Percentiles rank a stretch among this genome's conserved stretches.
These are phyloP conservation scores for Acanthamoeba royreba DNA, from an alignment of 208 protist genomes.

Conservation along the genomic window DNA sequence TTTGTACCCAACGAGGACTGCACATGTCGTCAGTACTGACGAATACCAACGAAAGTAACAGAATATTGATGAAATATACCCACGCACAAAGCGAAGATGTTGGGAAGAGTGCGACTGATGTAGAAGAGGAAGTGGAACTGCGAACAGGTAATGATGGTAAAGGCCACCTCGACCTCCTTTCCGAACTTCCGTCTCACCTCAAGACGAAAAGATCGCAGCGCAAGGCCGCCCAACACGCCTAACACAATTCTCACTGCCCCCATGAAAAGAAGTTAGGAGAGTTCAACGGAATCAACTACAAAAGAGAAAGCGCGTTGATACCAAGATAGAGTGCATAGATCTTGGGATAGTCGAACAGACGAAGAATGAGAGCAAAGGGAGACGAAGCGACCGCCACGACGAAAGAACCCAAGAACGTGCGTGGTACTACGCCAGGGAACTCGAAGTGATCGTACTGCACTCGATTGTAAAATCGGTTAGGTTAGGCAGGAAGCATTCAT, in stretches of 20 bases:
- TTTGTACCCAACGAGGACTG: constrained; percentile 29
- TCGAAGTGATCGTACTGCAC: constrained; percentile 86
- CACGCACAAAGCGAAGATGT: constrained; percentile 82
- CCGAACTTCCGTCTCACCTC: constrained; percentile 42
- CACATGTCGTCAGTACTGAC: background rate
- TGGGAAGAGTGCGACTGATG: constrained; percentile 85
- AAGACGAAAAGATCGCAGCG: background rate
- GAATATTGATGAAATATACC: background rate
- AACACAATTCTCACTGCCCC: constrained; percentile 30
- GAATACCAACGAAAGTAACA: background rate
- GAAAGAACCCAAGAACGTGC: constrained; percentile 88
- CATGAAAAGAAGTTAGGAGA: background rate
- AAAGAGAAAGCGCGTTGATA: background rate
- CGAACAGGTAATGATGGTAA: constrained; percentile 63
- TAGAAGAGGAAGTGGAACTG: constrained; percentile 93
- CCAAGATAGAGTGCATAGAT: background rate
- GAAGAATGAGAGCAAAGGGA: constrained; percentile 50
- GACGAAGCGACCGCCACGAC: constrained; percentile 59
- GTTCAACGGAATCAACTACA: background rate
- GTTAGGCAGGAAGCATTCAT: no score
- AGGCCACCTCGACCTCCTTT: background rate
- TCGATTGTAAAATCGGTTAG: no score
- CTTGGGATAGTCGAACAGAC: background rate
- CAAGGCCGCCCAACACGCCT: background rate
- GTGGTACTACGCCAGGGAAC: constrained; percentile 91